A percentile compares a stretch with the other conserved stretches of the same genome.
Evolutionary conservation across 768 basidiomycete species (phyloP).

Genomic region (Suillus fuscotomentosus): DNA sequence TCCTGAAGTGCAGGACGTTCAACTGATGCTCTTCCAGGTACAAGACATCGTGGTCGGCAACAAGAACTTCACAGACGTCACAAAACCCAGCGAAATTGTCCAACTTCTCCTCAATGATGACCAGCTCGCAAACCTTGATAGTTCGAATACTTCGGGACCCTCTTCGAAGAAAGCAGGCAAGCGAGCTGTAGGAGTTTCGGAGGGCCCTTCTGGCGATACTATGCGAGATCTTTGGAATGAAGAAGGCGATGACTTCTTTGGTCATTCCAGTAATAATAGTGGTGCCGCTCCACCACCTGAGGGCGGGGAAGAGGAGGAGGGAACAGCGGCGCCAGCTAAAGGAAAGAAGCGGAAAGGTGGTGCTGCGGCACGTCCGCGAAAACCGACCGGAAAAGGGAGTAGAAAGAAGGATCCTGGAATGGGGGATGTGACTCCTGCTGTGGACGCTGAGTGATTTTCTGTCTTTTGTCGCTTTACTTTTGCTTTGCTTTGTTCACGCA

Average conservation of each 20-base stretch:
- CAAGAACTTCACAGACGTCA: slow-evolving; percentile 90
- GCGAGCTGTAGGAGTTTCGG: slow-evolving; percentile 29
- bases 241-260: slow-evolving; percentile 86
- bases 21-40: slow-evolving; percentile 50
- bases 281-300: slow-evolving; percentile 18
- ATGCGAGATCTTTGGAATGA: slow-evolving; percentile 79
- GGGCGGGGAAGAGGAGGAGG: slow-evolving; percentile 30
- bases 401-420: slow-evolving; percentile 30
- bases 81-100: slow-evolving; percentile 96
- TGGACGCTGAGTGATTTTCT: slow-evolving; percentile 27
- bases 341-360: slow-evolving; percentile 36
- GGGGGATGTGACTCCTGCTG: slow-evolving; percentile 22
- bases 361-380: slow-evolving; percentile 23
- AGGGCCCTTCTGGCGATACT: slow-evolving; percentile 34
- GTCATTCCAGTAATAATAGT: slow-evolving; percentile 42
- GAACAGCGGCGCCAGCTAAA: slow-evolving; percentile 20
- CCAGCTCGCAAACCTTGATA: slow-evolving; percentile 74
- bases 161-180: slow-evolving; percentile 36
- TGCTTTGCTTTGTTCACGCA: slow-evolving; percentile 11
- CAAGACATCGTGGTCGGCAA: slow-evolving; percentile 99
- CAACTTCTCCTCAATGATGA: slow-evolving; percentile 93
- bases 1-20: background rate
- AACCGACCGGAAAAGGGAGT: slow-evolving; percentile 29
- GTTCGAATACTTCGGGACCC: slow-evolving; percentile 37
- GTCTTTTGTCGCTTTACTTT: slow-evolving; percentile 9